These are phyloP conservation scores for Ceratobasidium sp. DNA, from an alignment of 1,284 basidiomycete genomes.

Conservation along the genomic window DNA sequence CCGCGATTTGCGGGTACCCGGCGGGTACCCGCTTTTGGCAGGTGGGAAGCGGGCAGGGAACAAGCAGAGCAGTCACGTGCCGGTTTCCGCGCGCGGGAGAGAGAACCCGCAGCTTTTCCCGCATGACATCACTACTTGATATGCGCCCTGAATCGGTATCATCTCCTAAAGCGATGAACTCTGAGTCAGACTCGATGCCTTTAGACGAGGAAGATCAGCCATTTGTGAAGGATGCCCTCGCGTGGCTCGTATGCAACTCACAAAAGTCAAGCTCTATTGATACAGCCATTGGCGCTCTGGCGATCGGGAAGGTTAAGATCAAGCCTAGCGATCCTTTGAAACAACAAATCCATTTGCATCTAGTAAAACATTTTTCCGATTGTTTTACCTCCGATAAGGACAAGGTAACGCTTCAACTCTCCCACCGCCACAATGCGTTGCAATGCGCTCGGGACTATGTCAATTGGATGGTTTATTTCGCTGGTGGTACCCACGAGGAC, in stretches of 20 bases:
- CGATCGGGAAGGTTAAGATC: not conserved
- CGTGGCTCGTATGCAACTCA: constrained; percentile 9
- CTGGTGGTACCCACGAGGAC: not conserved
- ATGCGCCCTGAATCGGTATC: not conserved
- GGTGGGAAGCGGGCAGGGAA: too few species aligned
- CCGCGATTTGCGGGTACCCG: too few species aligned
- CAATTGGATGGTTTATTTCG: constrained; percentile 7
- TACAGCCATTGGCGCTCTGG: constrained; percentile 23
- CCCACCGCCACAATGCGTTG: not conserved
- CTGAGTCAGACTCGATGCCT: not conserved
- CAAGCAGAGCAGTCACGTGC: too few species aligned
- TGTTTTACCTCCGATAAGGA: not conserved
- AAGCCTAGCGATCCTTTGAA: not conserved
- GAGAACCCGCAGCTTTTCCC: too few species aligned
- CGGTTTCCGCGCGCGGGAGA: too few species aligned
- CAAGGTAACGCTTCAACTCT: not conserved
- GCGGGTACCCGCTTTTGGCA: too few species aligned
- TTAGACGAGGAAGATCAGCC: too few species aligned
- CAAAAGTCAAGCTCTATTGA: constrained; percentile 17
- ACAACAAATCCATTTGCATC: constrained; percentile 1
- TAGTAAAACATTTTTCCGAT: constrained; percentile 27
- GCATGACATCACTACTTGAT: too few species aligned
- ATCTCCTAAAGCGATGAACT: not conserved
- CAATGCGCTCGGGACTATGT: constrained; percentile 5
- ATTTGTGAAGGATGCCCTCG: constrained; percentile 17